phyloP scores from a whole-genome alignment of 179 eudicot genomes.

The Gypsophila paniculata region DNA sequence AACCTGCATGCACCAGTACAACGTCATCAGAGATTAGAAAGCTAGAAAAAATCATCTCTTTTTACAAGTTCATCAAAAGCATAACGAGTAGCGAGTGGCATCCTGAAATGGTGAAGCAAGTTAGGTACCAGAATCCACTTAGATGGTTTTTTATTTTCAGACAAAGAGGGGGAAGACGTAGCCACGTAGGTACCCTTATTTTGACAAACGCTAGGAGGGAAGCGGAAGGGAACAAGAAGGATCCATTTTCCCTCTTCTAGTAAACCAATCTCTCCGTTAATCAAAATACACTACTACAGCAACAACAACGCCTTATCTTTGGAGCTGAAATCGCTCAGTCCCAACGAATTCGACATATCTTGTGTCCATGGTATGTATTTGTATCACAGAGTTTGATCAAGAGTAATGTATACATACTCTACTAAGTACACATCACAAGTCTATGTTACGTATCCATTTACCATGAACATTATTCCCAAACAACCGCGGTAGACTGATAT shows the following conservation, averaged over 20 bases:
- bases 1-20: constrained; percentile 42
- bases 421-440: no score
- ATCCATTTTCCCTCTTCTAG: background rate
- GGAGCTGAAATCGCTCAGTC: no score
- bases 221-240: background rate
- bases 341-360: no score
- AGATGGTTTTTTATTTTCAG: background rate
- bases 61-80: background rate
- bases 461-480: background rate
- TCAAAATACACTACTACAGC: no score
- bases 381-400: no score
- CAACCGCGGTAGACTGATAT: background rate
- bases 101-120: background rate
- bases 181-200: no score
- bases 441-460: no score
- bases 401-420: no score
- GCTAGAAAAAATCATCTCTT: background rate
- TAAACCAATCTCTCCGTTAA: background rate
- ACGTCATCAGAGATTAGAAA: background rate
- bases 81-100: background rate
- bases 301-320: no score
- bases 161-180: no score
- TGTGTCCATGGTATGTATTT: no score
- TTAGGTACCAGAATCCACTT: background rate
- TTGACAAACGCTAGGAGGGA: background rate